Conservation (phyloP, 768 basidiomycete genomes). For the Pisolithus tinctorius region DNA sequence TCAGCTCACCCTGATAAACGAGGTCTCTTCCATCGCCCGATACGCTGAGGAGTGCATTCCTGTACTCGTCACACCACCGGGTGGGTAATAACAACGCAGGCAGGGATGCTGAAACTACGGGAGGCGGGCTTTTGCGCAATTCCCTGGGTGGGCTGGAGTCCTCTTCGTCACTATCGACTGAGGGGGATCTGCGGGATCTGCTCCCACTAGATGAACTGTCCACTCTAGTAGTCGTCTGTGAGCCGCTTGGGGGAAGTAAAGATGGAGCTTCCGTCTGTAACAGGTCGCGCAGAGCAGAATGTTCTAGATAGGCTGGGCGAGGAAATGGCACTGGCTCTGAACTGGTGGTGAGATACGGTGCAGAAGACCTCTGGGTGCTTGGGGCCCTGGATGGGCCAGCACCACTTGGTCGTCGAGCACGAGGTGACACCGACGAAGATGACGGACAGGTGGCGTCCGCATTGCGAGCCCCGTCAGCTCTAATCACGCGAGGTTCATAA, state of each 20-base stretch:
- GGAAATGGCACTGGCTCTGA: conserved; percentile 39
- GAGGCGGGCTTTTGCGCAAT: conserved; percentile 19
- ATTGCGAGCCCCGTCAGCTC: conserved; percentile 40
- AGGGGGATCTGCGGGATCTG: conserved; percentile 31
- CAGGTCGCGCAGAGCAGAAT: conserved; percentile 66
- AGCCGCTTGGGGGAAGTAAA: conserved; percentile 32
- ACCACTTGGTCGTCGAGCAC: conserved; percentile 42
- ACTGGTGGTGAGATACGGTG: conserved; percentile 25
- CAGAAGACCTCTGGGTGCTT: conserved; percentile 19
- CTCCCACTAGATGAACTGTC: conserved; percentile 14
- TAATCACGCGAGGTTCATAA: conserved; percentile 66
- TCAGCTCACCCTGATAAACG: conserved; percentile 53
- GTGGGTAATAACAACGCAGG: conserved; percentile 59
- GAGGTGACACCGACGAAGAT: conserved; percentile 37
- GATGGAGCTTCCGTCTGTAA: conserved; percentile 48
- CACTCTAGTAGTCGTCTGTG: conserved; percentile 22
- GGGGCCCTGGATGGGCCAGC: conserved; percentile 19
- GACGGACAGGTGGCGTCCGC: conserved; percentile 42
- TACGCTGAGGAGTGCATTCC: conserved; percentile 52
- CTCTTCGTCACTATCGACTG: conserved; percentile 65
- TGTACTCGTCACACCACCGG: conserved; percentile 70
- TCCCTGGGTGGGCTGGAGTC: conserved; percentile 47
- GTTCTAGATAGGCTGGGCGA: conserved; percentile 69
- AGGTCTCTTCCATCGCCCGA: conserved; percentile 70
- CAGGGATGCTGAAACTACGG: conserved; percentile 19